phyloP scores from a whole-genome alignment of 2,329 filamentous ascomycete species.

The Tympanopsis confertula region DNA sequence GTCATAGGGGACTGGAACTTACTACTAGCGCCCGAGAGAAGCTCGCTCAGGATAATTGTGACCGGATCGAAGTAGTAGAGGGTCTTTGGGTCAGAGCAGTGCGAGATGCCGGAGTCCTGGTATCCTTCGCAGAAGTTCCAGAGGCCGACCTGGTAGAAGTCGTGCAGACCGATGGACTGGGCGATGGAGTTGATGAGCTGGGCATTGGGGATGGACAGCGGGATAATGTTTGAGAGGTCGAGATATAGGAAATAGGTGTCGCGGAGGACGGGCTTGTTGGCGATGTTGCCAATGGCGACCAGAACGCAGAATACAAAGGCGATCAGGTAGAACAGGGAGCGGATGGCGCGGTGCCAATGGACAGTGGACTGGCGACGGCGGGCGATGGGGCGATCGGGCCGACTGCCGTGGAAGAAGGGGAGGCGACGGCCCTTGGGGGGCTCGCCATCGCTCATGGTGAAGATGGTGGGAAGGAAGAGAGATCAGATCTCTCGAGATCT shows the following conservation, averaged over 20 bases:
- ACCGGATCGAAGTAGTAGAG: constrained; percentile 91
- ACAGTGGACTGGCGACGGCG: neutral
- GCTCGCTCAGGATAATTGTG: constrained; percentile 65
- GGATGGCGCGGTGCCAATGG: neutral
- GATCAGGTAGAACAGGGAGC: neutral
- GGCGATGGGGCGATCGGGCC: neutral
- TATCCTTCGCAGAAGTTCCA: constrained; percentile 93
- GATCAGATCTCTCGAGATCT: too few species aligned
- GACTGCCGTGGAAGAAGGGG: neutral
- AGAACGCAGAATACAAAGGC: constrained; percentile 7
- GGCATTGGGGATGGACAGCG: constrained; percentile 58
- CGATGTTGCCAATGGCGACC: constrained; percentile 64
- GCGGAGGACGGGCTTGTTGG: constrained; percentile 46
- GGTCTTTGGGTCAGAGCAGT: constrained; percentile 57
- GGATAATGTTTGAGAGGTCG: constrained; percentile 72
- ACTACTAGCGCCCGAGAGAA: constrained; percentile 67
- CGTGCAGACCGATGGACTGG: constrained; percentile 73
- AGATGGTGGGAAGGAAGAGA: too few species aligned
- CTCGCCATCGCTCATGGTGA: too few species aligned
- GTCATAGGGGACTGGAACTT: constrained; percentile 25
- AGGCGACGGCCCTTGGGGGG: too few species aligned
- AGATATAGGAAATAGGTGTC: constrained; percentile 77
- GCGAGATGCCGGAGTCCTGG: constrained; percentile 58
- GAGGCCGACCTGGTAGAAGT: constrained; percentile 85
- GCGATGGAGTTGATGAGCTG: constrained; percentile 77